These are phyloP conservation scores for Rhodotorula sp. DNA, from an alignment of 1,284 basidiomycete genomes.

Conservation along the genomic window DNA sequence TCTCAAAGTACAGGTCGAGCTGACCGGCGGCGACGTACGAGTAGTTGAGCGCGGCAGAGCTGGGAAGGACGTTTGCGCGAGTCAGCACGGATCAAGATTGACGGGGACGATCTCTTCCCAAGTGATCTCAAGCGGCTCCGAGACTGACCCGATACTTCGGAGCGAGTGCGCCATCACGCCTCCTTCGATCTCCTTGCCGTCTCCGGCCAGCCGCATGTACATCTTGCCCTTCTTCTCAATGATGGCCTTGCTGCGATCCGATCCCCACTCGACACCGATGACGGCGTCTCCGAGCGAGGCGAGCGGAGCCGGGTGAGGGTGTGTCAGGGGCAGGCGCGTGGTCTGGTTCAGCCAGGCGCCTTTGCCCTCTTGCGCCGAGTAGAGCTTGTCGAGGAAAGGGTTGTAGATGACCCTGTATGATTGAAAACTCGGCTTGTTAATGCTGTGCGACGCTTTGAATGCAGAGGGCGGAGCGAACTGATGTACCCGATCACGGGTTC, in stretches of 20 bases:
- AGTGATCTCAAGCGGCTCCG: too few species aligned
- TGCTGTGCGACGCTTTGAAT: too few species aligned
- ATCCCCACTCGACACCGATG: conserved; percentile 88
- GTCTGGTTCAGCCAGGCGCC: conserved; percentile 72
- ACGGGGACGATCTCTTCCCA: too few species aligned
- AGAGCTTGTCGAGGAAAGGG: conserved; percentile 80
- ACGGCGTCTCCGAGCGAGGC: conserved; percentile 74
- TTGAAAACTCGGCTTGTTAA: too few species aligned
- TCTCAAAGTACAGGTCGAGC: conserved; percentile 81
- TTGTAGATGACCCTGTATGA: conserved; percentile 73
- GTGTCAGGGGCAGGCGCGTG: conserved; percentile 60
- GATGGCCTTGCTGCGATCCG: conserved; percentile 62
- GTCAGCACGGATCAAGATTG: not conserved
- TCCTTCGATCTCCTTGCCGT: conserved; percentile 62
- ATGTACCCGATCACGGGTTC: conserved; percentile 67
- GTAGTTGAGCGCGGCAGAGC: conserved; percentile 73
- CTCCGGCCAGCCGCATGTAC: conserved; percentile 74
- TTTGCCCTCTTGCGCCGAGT: conserved; percentile 72
- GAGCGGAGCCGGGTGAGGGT: conserved; percentile 67
- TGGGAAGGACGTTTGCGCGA: not conserved
- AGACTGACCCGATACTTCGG: conserved; percentile 67
- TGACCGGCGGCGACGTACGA: conserved; percentile 74
- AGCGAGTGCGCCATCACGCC: conserved; percentile 86
- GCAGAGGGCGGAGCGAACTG: not conserved
- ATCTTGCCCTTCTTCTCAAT: conserved; percentile 67